Conservation (phyloP, 2,329 filamentous ascomycete species). For the Exserohilum turcica region DNA sequence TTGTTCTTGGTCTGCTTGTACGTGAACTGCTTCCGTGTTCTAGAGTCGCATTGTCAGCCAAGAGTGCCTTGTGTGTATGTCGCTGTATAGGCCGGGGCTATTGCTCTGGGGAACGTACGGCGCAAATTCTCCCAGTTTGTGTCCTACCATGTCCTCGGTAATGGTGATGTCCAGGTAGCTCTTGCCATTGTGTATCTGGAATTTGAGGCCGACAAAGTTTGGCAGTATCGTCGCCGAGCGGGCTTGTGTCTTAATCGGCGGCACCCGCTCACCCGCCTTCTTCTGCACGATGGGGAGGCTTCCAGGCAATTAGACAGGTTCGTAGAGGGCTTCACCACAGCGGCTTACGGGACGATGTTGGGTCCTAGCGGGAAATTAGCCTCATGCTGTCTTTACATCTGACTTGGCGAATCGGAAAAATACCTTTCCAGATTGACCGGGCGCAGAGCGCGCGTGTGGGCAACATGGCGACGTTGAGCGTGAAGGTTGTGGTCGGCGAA, state of each 20-base stretch:
- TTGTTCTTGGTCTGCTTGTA: constrained; percentile 76
- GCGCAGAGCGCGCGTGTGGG: constrained; percentile 66
- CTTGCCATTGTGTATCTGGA: constrained; percentile 92
- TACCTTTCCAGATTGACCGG: constrained; percentile 90
- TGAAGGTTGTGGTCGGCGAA: constrained; percentile 37
- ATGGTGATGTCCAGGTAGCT: constrained; percentile 80
- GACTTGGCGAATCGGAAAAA: not conserved
- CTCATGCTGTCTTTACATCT: constrained; percentile 58
- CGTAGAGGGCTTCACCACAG: constrained; percentile 2
- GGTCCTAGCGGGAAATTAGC: constrained; percentile 58
- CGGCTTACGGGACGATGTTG: constrained; percentile 70
- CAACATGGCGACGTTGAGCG: constrained; percentile 61
- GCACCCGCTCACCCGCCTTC: constrained; percentile 65
- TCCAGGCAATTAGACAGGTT: constrained; percentile 30
- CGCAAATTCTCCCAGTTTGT: constrained; percentile 92
- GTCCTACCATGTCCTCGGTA: constrained; percentile 94
- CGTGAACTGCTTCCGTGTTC: constrained; percentile 69
- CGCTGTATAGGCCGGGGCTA: not conserved
- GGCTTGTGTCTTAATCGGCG: constrained; percentile 83
- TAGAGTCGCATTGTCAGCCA: constrained; percentile 39
- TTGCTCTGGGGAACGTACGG: constrained; percentile 62
- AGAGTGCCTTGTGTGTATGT: not conserved
- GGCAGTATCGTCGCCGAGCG: constrained; percentile 88
- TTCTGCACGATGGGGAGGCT: constrained; percentile 68
- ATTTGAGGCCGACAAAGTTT: constrained; percentile 87